Percentiles rank a stretch among this genome's conserved stretches.
phyloP scores from a whole-genome alignment of 78 protist genomes.

The Fonticula alba region DNA sequence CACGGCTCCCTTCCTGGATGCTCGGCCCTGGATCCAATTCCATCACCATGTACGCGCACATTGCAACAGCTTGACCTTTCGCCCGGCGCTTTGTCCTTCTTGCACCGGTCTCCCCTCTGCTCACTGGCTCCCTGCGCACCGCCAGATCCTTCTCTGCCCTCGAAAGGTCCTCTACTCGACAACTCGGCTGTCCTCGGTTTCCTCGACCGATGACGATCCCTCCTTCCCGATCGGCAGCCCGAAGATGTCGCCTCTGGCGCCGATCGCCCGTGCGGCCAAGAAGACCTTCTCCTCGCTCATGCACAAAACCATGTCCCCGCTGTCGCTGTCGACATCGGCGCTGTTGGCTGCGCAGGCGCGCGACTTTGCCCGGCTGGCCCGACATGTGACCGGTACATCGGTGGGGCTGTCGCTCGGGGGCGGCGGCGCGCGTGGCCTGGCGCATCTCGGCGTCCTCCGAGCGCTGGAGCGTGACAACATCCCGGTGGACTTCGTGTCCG shows the following conservation, averaged over 20 bases:
- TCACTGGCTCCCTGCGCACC: not conserved
- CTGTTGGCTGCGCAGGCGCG: not conserved
- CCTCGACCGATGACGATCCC: too few relatives aligned
- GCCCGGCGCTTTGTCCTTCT: not conserved
- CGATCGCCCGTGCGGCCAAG: too few relatives aligned
- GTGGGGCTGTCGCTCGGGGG: conserved; percentile 10
- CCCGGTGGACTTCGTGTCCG: conserved; percentile 19
- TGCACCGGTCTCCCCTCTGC: not conserved
- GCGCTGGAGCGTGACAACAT: conserved; percentile 2
- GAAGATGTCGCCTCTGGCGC: not conserved
- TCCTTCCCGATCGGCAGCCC: not conserved
- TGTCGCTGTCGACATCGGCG: not conserved
- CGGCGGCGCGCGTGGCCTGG: conserved; percentile 17
- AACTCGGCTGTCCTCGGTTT: too few relatives aligned
- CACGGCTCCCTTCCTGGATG: not conserved
- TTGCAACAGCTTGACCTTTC: not conserved
- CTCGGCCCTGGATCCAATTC: not conserved
- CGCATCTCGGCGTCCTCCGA: conserved; percentile 9
- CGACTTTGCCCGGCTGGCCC: not conserved
- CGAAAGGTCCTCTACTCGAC: too few relatives aligned
- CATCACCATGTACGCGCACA: not conserved
- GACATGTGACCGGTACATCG: not conserved
- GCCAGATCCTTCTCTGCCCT: not conserved
- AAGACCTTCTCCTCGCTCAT: not conserved
- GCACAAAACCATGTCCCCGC: not conserved